These are phyloP conservation scores for Teunomyces funiuensis DNA, from an alignment of 805 yeast genomes.

Conservation along the genomic window DNA sequence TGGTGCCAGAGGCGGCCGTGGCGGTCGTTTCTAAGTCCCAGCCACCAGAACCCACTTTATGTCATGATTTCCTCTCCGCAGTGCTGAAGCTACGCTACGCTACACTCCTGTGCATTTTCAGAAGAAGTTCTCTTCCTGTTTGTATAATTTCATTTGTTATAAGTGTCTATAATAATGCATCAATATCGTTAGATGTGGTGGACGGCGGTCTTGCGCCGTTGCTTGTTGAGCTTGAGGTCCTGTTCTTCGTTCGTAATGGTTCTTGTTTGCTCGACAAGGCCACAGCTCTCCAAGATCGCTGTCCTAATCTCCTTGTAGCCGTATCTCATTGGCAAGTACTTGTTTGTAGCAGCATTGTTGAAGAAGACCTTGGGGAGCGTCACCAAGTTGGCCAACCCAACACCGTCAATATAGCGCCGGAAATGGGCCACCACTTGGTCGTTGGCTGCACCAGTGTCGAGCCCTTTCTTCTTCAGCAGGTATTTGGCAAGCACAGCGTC, in stretches of 20 bases:
- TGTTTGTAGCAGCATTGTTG: conserved; percentile 48
- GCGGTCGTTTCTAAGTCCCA: conserved; percentile 19
- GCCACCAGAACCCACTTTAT: background rate
- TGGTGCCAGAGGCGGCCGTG: conserved; percentile 18
- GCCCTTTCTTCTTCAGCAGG: conserved; percentile 18
- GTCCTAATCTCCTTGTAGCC: conserved; percentile 57
- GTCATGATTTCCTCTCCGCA: conserved; percentile 2
- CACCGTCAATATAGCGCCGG: conserved; percentile 36
- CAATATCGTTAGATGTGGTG: conserved; percentile 2
- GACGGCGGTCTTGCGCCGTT: background rate
- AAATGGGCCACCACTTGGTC: conserved; percentile 25
- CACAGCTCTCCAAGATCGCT: conserved; percentile 55
- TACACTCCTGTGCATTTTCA: conserved; percentile 3
- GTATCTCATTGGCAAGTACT: conserved; percentile 35
- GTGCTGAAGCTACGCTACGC: background rate
- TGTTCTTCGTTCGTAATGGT: conserved; percentile 1
- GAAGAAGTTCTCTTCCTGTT: conserved; percentile 10
- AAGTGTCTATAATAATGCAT: conserved; percentile 6
- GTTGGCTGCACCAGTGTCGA: conserved; percentile 19
- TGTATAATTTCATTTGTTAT: conserved; percentile 8
- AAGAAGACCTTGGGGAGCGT: conserved; percentile 48
- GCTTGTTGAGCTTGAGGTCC: conserved; percentile 1
- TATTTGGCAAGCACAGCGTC: conserved; percentile 48
- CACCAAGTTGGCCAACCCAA: conserved; percentile 34
- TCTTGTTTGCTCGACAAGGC: conserved; percentile 21